Evolutionary conservation across 257 asterid genomes (phyloP).

Genomic region (Avicennia marina): DNA sequence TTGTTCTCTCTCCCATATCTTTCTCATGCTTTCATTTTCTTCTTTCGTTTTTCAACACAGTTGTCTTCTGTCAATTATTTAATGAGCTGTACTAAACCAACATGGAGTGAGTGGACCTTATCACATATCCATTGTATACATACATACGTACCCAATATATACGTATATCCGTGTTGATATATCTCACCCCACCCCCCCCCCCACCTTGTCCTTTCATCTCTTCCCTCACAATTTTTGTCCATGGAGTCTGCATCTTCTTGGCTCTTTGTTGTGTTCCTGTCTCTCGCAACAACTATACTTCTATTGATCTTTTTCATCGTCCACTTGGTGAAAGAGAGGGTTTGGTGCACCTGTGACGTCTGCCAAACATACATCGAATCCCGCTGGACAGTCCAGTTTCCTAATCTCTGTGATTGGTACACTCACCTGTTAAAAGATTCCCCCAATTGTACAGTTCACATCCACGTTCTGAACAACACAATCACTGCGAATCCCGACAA

Average conservation of each 20-base stretch:
- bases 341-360: slow-evolving; percentile 56
- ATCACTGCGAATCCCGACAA: slow-evolving; percentile 58
- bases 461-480: slow-evolving; percentile 65
- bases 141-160: too few species aligned
- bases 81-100: too few species aligned
- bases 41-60: too few species aligned
- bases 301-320: neutral
- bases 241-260: slow-evolving; percentile 29
- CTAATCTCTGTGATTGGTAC: slow-evolving; percentile 76
- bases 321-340: neutral
- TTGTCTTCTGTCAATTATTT: too few species aligned
- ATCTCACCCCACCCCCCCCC: too few species aligned
- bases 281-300: neutral
- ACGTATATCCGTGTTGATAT: too few species aligned
- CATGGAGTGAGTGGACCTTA: too few species aligned
- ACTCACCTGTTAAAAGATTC: slow-evolving; percentile 53
- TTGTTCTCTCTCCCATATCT: too few species aligned
- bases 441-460: slow-evolving; percentile 48
- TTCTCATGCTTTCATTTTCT: too few species aligned
- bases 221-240: too few species aligned
- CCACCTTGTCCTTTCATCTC: too few species aligned
- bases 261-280: neutral
- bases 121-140: too few species aligned
- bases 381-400: slow-evolving; percentile 38
- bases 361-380: slow-evolving; percentile 46